These are phyloP conservation scores for Candolleomyces efflorescens DNA, from an alignment of 768 basidiomycete genomes.

Conservation along the genomic window DNA sequence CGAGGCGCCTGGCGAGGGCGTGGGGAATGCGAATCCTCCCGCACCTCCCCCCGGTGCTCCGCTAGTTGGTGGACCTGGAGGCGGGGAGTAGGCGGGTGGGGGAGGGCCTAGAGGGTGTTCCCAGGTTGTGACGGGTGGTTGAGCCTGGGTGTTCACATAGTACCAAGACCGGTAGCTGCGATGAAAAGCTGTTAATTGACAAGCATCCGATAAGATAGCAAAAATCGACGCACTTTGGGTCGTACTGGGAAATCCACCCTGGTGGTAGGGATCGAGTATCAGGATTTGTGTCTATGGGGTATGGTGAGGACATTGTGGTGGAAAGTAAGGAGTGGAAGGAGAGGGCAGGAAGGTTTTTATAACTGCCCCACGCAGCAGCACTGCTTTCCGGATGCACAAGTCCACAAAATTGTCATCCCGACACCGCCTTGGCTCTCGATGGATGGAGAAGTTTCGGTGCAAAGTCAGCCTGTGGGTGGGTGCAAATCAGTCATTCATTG, in stretches of 20 bases:
- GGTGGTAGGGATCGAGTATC: constrained; percentile 58
- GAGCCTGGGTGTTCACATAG: constrained; percentile 65
- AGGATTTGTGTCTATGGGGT: constrained; percentile 34
- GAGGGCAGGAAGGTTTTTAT: constrained; percentile 1
- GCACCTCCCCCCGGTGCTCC: neutral
- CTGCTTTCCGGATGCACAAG: neutral
- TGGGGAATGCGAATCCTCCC: constrained; percentile 8
- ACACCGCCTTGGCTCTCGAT: neutral
- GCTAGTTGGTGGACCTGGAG: constrained; percentile 18
- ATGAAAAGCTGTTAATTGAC: neutral
- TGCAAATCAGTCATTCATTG: neutral
- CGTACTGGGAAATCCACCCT: constrained; percentile 69
- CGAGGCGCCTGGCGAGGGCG: neutral
- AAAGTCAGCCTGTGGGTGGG: neutral
- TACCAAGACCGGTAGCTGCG: constrained; percentile 43
- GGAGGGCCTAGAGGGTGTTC: constrained; percentile 55
- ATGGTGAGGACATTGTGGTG: constrained; percentile 40
- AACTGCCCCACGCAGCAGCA: constrained; percentile 2
- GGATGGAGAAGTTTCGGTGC: neutral
- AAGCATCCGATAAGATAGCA: constrained; percentile 17
- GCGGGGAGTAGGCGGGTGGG: constrained; percentile 44
- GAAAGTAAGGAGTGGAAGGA: constrained; percentile 9
- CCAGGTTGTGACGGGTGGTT: constrained; percentile 67
- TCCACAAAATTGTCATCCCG: neutral
- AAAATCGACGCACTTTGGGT: constrained; percentile 51